Conservation (phyloP, 164 flowering plant genomes). For the Stephania japonica region DNA sequence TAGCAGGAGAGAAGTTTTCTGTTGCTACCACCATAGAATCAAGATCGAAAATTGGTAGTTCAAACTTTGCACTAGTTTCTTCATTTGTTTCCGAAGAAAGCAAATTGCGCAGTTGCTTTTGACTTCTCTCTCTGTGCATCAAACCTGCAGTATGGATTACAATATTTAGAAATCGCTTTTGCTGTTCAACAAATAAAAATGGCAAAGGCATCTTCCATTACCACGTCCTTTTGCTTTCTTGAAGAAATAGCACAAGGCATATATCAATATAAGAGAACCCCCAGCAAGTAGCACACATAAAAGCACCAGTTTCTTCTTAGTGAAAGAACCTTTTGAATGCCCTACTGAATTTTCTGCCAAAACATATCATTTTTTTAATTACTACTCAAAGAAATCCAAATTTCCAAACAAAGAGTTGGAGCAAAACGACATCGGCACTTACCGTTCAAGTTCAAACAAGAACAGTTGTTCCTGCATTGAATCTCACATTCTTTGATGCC, state of each 20-base stretch:
- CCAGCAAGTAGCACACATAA: background rate
- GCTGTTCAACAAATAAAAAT: background rate
- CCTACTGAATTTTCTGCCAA: background rate
- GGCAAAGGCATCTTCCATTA: background rate
- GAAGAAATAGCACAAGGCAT: background rate
- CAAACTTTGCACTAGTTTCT: constrained; percentile 1
- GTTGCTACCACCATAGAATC: constrained; percentile 13
- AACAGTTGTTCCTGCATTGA: constrained; percentile 6
- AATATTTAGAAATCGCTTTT: background rate
- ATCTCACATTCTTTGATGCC: background rate
- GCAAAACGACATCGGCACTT: too few species aligned
- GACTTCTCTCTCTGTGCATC: background rate
- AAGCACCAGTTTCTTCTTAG: background rate
- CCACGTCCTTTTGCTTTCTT: background rate
- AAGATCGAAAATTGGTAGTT: background rate
- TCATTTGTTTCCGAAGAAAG: background rate
- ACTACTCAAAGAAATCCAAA: too few species aligned
- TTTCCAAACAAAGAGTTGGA: background rate
- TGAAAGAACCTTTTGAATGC: background rate
- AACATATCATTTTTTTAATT: background rate
- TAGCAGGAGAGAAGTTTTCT: constrained; percentile 15
- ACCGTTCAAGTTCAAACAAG: constrained; percentile 6
- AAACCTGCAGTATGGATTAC: background rate
- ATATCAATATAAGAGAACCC: background rate
- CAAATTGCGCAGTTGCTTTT: background rate